These are phyloP conservation scores for Viola odorata DNA, from an alignment of 345 rosid genomes.

Conservation along the genomic window DNA sequence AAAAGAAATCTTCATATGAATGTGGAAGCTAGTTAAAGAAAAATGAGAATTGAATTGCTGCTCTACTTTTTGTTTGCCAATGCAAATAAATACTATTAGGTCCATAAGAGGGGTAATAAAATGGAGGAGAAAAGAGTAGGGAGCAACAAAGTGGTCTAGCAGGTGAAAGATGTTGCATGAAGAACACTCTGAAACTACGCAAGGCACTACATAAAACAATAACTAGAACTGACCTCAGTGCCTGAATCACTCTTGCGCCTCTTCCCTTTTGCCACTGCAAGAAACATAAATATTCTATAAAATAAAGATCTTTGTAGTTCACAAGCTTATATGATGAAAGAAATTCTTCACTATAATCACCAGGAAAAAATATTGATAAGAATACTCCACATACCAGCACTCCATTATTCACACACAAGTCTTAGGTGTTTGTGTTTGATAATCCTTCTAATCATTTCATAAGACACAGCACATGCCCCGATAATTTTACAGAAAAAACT, in stretches of 20 bases:
- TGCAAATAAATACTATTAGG: background rate
- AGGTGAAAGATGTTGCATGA: background rate
- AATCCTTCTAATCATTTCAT: no score
- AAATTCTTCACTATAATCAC: no score
- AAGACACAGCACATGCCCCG: no score
- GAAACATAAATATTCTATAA: slow-evolving; percentile 12
- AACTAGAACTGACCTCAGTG: slow-evolving; percentile 59
- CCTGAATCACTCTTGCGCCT: slow-evolving; percentile 80
- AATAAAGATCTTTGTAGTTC: slow-evolving; percentile 5
- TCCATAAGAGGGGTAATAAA: background rate
- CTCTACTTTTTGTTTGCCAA: background rate
- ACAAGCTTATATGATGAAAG: background rate
- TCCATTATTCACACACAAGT: no score
- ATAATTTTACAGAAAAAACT: no score
- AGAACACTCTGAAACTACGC: background rate
- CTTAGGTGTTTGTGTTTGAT: no score
- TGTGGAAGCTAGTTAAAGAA: background rate
- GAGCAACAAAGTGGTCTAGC: background rate
- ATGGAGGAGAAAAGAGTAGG: background rate
- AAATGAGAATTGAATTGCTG: background rate
- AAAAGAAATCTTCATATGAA: background rate
- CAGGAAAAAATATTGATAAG: background rate
- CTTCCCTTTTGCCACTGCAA: slow-evolving; percentile 73
- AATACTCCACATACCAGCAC: background rate
- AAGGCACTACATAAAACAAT: slow-evolving; percentile 7